Percentiles rank a stretch among this genome's conserved stretches.
These are phyloP conservation scores for Phycomyces nitens DNA, from an alignment of 192 early-diverging fungal species.

Conservation along the genomic window DNA sequence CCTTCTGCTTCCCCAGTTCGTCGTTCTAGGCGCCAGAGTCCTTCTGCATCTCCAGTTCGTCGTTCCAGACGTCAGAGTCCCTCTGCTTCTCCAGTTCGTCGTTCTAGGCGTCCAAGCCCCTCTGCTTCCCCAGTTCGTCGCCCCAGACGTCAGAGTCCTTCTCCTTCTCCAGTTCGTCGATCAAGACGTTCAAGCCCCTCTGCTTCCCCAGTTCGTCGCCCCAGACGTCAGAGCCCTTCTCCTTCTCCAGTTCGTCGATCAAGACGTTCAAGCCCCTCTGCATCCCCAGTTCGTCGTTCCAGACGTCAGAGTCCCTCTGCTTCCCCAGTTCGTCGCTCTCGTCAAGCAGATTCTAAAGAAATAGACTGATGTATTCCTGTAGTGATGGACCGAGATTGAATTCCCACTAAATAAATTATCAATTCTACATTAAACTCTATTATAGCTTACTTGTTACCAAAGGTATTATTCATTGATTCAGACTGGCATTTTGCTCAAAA, in stretches of 20 bases:
- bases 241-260: neutral
- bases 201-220: neutral
- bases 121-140: neutral
- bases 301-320: neutral
- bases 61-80: neutral
- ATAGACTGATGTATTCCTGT: neutral
- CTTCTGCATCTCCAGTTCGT: too few species aligned
- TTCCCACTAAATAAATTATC: neutral
- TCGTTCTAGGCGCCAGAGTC: too few species aligned
- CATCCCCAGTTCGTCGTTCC: neutral
- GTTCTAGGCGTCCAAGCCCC: too few species aligned
- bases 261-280: neutral
- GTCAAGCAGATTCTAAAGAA: constrained; percentile 4
- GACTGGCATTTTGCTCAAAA: too few species aligned
- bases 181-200: neutral
- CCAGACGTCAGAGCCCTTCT: neutral
- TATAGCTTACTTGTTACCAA: too few species aligned
- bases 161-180: neutral
- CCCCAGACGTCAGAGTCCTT: too few species aligned
- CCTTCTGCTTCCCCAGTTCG: neutral
- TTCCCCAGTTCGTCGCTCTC: neutral
- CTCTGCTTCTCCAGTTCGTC: neutral
- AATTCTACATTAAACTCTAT: too few species aligned
- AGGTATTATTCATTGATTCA: too few species aligned
- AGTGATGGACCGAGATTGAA: too few species aligned